Evolutionary conservation across 2,329 filamentous ascomycete species (phyloP), one percentile per base, ranked within the genome.

Genomic region (Xylariaceae sp.): DNA sequence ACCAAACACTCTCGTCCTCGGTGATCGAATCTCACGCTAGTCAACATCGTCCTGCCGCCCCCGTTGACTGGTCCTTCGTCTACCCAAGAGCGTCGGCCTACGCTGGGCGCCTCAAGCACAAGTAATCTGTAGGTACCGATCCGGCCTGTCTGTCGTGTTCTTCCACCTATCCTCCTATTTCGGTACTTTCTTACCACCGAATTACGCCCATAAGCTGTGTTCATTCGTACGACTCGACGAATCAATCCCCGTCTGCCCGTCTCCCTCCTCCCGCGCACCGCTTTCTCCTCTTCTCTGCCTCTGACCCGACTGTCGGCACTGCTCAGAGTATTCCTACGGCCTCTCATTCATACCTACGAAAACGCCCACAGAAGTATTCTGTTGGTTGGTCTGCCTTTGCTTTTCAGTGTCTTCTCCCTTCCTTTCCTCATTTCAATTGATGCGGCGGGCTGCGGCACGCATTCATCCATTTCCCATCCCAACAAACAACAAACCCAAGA

Each of bases 231-330:
- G 10, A 35, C 49, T 30, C 23, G 35, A 30, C 23, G 49, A 49
- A 49, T 18, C 42, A 45, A 45, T 45, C n/a, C 15, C 15, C 47
- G 10, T 48, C 45, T 58, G 51, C 23, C 23, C 45, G 10, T 49
- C 47, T 58, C 53, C 23, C 23, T 30, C 23, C 47, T 58, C 53
- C 55, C 51, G 35, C 42, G 44, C 23, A 51, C 51, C 51, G 23
- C 37, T 52, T 15, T 34, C 35, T 45, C 37, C 51, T 18, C 42
- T 42, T 18, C 35, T 44, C 37, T 8, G 6, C 15, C 11, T 44
- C 11, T n/a, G 15, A 39, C 51, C 13, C 51, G 10, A 10, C 13
- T 11, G 18, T 34, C n/a, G 8, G 15, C 18, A 9, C 51, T 18
- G 6, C 4, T 30, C 3, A 42, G 37, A 42, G 37, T 42, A 42